phyloP scores from a whole-genome alignment of 1,284 basidiomycete species.

The Rhodotorula sp. region DNA sequence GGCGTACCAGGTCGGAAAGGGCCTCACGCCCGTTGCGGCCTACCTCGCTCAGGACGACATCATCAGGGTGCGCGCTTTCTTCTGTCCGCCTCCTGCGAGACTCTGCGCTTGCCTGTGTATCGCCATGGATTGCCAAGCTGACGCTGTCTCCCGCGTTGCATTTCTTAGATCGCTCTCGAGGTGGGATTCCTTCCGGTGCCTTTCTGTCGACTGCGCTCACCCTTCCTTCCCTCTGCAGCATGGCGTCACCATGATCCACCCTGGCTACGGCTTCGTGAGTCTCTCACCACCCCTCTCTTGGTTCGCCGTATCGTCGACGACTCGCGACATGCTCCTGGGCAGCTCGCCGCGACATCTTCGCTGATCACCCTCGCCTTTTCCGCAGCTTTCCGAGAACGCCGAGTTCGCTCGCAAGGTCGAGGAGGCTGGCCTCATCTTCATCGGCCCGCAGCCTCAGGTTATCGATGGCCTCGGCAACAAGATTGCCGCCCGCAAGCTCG shows the following conservation, averaged over 20 bases:
- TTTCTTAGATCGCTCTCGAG: slow-evolving; percentile 18
- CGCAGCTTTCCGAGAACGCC: slow-evolving; percentile 91
- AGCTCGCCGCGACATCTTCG: slow-evolving; percentile 56
- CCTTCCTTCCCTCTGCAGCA: slow-evolving; percentile 9
- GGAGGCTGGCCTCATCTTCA: slow-evolving; percentile 94
- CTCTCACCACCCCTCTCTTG: too few species aligned
- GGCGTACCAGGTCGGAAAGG: slow-evolving; percentile 96
- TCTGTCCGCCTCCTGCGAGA: slow-evolving; percentile 67
- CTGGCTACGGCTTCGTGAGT: slow-evolving; percentile 90
- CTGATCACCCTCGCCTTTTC: slow-evolving; percentile 55
- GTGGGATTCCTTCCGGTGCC: background rate
- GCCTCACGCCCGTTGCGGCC: slow-evolving; percentile 89
- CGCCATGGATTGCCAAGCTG: too few species aligned
- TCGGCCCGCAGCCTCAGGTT: slow-evolving; percentile 93
- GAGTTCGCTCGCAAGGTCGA: slow-evolving; percentile 94
- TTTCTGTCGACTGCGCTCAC: background rate
- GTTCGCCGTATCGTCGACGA: background rate
- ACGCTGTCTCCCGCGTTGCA: too few species aligned
- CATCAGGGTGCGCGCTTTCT: slow-evolving; percentile 57
- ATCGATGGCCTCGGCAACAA: slow-evolving; percentile 98
- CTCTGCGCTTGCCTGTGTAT: slow-evolving; percentile 60
- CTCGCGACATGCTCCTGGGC: background rate
- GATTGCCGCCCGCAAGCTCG: slow-evolving; percentile 60
- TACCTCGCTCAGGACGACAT: slow-evolving; percentile 98
- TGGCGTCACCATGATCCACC: slow-evolving; percentile 99